Conservation (phyloP, 2,329 filamentous ascomycete species). For the Pezicula radicicola region DNA sequence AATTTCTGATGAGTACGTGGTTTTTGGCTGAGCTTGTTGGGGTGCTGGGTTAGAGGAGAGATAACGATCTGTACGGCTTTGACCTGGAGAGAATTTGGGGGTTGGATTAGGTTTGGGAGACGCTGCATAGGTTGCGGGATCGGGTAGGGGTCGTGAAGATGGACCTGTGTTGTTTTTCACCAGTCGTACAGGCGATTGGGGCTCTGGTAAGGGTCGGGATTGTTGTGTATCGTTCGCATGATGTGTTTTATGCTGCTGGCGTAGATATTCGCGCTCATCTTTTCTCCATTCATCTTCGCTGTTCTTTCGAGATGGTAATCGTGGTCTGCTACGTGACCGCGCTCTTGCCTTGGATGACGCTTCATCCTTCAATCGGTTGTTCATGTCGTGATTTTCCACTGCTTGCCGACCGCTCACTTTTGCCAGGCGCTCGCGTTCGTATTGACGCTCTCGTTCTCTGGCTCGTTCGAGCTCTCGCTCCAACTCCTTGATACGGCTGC, state of each 20-base stretch:
- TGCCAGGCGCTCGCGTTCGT: constrained; percentile 57
- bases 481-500: constrained; percentile 71
- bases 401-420: constrained; percentile 27
- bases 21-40: constrained; percentile 25
- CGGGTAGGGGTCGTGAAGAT: constrained; percentile 34
- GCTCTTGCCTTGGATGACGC: constrained; percentile 5
- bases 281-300: constrained; percentile 43
- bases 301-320: constrained; percentile 17
- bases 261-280: constrained; percentile 50
- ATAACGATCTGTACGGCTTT: constrained; percentile 45
- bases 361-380: constrained; percentile 24
- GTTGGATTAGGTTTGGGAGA: constrained; percentile 15
- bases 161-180: constrained; percentile 28
- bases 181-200: constrained; percentile 20
- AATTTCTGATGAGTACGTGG: constrained; percentile 36
- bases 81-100: constrained; percentile 11
- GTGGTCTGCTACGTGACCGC: constrained; percentile 12
- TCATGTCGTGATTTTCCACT: constrained; percentile 26
- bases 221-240: constrained; percentile 14
- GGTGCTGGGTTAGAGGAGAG: constrained; percentile 46
- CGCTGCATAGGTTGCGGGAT: constrained; percentile 20
- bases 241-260: constrained; percentile 35
- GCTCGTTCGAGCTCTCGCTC: constrained; percentile 70
- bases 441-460: constrained; percentile 62
- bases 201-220: constrained; percentile 28